phyloP scores from a whole-genome alignment of 2,329 filamentous ascomycete genomes.

The Ceratocystis papillata region DNA sequence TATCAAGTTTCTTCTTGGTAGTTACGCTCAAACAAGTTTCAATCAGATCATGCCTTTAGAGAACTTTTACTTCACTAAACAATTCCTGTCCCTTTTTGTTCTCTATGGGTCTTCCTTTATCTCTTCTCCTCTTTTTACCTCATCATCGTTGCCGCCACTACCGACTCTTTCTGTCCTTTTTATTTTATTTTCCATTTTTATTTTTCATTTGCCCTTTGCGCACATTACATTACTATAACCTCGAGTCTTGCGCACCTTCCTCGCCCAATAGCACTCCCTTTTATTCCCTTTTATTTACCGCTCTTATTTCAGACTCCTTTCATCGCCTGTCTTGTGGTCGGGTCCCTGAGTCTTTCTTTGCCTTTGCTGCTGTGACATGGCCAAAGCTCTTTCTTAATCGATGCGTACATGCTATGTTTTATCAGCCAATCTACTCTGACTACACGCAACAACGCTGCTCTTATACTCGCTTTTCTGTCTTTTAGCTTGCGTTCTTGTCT shows the following conservation, averaged over 20 bases:
- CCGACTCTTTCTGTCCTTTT: neutral
- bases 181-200: neutral
- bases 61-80: neutral
- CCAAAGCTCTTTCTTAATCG: neutral
- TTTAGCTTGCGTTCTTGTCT: neutral
- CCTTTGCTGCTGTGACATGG: neutral
- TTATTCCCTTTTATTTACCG: neutral
- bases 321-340: neutral
- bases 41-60: constrained; percentile 8
- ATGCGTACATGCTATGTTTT: neutral
- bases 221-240: neutral
- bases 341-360: neutral
- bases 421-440: neutral
- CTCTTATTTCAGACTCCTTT: neutral
- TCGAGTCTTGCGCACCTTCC: neutral
- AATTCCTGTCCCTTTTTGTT: neutral
- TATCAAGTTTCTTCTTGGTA: constrained; percentile 2
- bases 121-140: neutral
- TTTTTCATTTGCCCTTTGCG: neutral
- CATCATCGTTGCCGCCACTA: neutral
- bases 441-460: neutral
- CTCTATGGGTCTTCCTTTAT: neutral
- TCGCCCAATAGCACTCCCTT: neutral
- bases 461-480: neutral
- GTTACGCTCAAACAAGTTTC: constrained; percentile 13